These are phyloP conservation scores for Cucumis sativus DNA, from an alignment of 306 rosid genomes.

Conservation along the genomic window DNA sequence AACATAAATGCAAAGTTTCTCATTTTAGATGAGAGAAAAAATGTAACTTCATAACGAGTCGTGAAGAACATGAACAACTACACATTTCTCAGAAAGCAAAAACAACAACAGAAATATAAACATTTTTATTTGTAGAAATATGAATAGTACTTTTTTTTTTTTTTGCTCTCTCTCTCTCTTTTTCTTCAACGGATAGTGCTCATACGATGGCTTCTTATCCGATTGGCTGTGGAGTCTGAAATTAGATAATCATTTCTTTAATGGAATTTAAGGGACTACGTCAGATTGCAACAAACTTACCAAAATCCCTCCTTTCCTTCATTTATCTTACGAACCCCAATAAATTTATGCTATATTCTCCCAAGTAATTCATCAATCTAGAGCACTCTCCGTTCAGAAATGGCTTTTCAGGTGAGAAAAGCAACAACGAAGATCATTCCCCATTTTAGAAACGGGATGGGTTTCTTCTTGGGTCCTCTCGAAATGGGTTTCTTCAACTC, in stretches of 20 bases:
- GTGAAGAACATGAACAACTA: not conserved
- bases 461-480: not conserved
- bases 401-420: constrained; percentile 34
- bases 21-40: not conserved
- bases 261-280: not conserved
- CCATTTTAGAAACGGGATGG: constrained; percentile 21
- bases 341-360: not conserved
- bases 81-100: too few relatives aligned
- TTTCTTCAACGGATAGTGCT: not conserved
- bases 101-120: too few relatives aligned
- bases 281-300: not conserved
- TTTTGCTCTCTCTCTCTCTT: not conserved
- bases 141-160: not conserved
- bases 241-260: not conserved
- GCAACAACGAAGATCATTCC: constrained; percentile 20
- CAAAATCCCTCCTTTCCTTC: not conserved
- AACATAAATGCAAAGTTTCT: not conserved
- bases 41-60: not conserved
- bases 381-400: not conserved
- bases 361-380: not conserved
- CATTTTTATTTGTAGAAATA: not conserved
- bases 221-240: not conserved
- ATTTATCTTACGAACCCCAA: not conserved
- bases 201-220: not conserved
- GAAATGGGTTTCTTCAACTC: not conserved